Evolutionary conservation across 208 protist genomes (phyloP).

Genomic region (Trypanosoma conorhini): DNA sequence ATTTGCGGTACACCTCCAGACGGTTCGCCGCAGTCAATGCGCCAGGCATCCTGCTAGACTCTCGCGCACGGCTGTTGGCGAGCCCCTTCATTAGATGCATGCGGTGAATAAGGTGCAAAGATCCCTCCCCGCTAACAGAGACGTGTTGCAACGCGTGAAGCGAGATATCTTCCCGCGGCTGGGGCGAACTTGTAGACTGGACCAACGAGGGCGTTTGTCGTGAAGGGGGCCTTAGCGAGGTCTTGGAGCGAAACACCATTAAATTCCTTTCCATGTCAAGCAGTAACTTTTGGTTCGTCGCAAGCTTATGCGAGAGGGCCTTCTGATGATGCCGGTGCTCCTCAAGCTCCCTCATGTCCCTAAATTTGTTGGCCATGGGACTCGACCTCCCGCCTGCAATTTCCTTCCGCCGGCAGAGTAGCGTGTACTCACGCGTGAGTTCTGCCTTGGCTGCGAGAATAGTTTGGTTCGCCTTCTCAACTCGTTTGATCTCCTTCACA

Average conservation of each 20-base stretch:
- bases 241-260: constrained; percentile 3
- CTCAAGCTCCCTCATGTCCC: constrained; percentile 13
- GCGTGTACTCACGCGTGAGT: constrained; percentile 17
- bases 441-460: constrained; percentile 4
- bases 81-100: constrained; percentile 6
- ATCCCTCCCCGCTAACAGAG: constrained; percentile 11
- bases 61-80: not conserved
- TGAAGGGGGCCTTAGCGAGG: not conserved
- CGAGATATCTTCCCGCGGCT: constrained; percentile 1
- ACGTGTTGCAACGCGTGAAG: not conserved
- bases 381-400: constrained; percentile 6
- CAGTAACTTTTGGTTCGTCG: not conserved
- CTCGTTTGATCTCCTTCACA: constrained; percentile 2
- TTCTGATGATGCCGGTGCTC: constrained; percentile 13
- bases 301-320: constrained; percentile 1
- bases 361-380: not conserved
- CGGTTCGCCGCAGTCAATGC: not conserved
- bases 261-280: constrained; percentile 3
- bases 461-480: constrained; percentile 3
- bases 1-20: constrained; percentile 1
- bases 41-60: not conserved
- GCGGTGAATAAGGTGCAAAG: constrained; percentile 21
- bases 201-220: not conserved
- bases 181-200: not conserved
- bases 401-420: constrained; percentile 18